These are phyloP conservation scores for Nitzschia sp. DNA, from an alignment of 108 stramenopile species.

Conservation along the genomic window DNA sequence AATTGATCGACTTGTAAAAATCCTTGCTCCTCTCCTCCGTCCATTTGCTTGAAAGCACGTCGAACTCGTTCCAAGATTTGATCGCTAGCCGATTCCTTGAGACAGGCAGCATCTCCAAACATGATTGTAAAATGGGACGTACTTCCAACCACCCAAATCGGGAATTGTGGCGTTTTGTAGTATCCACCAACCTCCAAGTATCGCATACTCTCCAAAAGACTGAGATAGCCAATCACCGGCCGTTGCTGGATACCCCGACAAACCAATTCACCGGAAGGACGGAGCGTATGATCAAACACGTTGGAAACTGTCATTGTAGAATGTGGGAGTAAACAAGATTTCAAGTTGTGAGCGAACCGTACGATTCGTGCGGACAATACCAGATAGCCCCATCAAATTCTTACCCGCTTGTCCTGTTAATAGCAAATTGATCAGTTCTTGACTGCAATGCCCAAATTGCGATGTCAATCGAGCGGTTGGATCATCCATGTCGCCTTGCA, in stretches of 20 bases:
- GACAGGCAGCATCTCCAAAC: conserved; percentile 65
- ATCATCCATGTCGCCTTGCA: conserved; percentile 81
- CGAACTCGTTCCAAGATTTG: conserved; percentile 71
- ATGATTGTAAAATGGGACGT: conserved; percentile 83
- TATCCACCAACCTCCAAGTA: conserved; percentile 83
- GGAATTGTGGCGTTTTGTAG: conserved; percentile 81
- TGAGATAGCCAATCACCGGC: conserved; percentile 82
- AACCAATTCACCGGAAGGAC: conserved; percentile 61
- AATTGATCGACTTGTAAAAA: conserved; percentile 58
- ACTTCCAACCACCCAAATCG: conserved; percentile 86
- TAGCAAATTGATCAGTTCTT: conserved; percentile 88
- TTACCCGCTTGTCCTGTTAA: conserved; percentile 73
- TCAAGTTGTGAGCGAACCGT: too few species aligned
- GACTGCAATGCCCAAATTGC: conserved; percentile 88
- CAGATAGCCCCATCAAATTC: too few species aligned
- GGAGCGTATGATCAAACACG: conserved; percentile 80
- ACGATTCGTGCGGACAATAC: too few species aligned
- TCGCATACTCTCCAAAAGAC: conserved; percentile 74
- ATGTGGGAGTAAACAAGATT: too few species aligned
- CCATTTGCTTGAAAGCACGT: conserved; percentile 72
- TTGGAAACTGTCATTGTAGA: conserved; percentile 51
- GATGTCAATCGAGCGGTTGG: conserved; percentile 58
- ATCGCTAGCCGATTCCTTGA: conserved; percentile 72
- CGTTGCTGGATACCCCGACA: conserved; percentile 77
- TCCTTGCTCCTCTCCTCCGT: conserved; percentile 72